These are phyloP conservation scores for Xanthoconium stramineum DNA, from an alignment of 768 basidiomycete genomes.

Conservation along the genomic window DNA sequence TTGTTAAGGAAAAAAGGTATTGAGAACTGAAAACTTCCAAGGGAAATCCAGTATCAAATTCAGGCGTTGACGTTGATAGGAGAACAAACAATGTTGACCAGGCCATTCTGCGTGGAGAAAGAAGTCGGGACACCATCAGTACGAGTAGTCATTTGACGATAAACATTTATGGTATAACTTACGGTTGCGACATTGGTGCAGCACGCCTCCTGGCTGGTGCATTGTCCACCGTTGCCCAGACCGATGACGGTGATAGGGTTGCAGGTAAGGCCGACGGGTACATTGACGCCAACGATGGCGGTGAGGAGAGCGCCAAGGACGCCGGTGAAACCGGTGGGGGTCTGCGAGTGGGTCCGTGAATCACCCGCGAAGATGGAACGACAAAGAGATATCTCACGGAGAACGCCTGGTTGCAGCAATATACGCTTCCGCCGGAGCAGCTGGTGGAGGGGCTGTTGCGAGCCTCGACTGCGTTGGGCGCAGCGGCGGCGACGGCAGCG, in stretches of 20 bases:
- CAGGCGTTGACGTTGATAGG: not conserved
- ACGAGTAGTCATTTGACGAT: no score
- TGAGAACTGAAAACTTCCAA: no score
- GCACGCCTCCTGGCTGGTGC: not conserved
- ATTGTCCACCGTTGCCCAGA: not conserved
- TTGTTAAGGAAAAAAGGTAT: no score
- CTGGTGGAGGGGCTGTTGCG: not conserved
- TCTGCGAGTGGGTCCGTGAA: not conserved
- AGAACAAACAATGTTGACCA: not conserved
- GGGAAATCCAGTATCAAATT: not conserved
- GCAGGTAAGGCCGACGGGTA: not conserved
- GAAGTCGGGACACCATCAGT: no score
- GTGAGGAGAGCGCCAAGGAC: not conserved
- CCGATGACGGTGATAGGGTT: not conserved
- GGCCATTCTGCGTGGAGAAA: not conserved
- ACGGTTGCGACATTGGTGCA: not conserved
- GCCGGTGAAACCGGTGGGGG: not conserved
- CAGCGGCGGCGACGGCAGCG: constrained; percentile 1
- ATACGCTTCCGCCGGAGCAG: no score
- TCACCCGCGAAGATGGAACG: no score
- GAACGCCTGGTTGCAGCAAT: no score
- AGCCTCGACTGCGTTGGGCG: not conserved
- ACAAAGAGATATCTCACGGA: no score
- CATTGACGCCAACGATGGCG: not conserved
- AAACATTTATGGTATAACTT: no score